Evolutionary conservation across 306 rosid genomes (phyloP).

Genomic region (Fragaria nilgerrensis): DNA sequence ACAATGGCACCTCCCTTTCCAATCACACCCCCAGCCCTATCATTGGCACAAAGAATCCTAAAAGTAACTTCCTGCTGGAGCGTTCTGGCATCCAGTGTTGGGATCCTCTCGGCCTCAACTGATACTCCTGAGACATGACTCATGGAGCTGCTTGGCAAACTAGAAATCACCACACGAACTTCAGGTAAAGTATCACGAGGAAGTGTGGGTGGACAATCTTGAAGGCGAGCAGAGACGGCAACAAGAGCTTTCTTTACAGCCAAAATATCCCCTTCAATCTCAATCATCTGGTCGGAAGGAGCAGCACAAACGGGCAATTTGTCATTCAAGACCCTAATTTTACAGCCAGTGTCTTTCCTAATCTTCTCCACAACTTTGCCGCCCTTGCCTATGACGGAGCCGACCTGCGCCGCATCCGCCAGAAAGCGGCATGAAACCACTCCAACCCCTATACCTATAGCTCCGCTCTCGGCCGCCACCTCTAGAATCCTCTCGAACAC

Average conservation of each 20-base stretch:
- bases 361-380: conserved; percentile 94
- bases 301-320: conserved; percentile 64
- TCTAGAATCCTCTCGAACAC: conserved; percentile 88
- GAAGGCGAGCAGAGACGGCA: conserved; percentile 77
- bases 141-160: conserved; percentile 51
- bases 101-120: conserved; percentile 51
- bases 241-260: conserved; percentile 81
- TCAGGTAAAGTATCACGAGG: conserved; percentile 41
- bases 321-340: conserved; percentile 63
- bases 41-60: conserved; percentile 74
- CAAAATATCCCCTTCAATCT: conserved; percentile 84
- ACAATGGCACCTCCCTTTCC: conserved; percentile 88
- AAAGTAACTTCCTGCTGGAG: conserved; percentile 66
- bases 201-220: conserved; percentile 55
- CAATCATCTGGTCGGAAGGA: conserved; percentile 69
- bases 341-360: conserved; percentile 70
- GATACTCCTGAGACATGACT: conserved; percentile 59
- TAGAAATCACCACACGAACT: conserved; percentile 36
- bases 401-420: conserved; percentile 59
- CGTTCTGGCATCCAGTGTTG: conserved; percentile 46
- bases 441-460: conserved; percentile 47
- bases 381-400: conserved; percentile 89
- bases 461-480: conserved; percentile 86
- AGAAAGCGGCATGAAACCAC: conserved; percentile 75
- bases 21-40: conserved; percentile 87